Conservation (phyloP, 352 stramenopile genomes). For the Phytophthora palmivora region DNA sequence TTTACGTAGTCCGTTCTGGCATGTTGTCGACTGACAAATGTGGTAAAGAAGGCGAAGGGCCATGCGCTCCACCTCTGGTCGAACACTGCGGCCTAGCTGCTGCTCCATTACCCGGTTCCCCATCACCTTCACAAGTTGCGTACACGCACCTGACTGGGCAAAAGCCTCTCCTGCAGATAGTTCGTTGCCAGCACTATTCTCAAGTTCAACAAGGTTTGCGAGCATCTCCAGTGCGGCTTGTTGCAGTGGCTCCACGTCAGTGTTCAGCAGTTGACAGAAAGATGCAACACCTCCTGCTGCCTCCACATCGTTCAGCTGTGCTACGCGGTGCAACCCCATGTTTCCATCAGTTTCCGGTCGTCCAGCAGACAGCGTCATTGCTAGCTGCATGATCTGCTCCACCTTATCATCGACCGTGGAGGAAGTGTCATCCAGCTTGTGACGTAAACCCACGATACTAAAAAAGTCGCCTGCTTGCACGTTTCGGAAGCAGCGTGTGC, state of each 20-base stretch:
- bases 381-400: conserved; percentile 72
- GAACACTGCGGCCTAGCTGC: conserved; percentile 48
- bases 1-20: conserved; percentile 73
- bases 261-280: conserved; percentile 74
- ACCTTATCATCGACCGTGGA: conserved; percentile 63
- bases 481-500: conserved; percentile 80
- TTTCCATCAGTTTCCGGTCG: conserved; percentile 67
- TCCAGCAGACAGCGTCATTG: conserved; percentile 57
- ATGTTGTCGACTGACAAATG: conserved; percentile 66
- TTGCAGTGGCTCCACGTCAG: conserved; percentile 61
- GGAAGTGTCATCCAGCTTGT: conserved; percentile 55
- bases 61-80: conserved; percentile 73
- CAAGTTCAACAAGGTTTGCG: conserved; percentile 72
- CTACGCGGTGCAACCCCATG: conserved; percentile 77
- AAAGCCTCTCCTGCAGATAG: conserved; percentile 70
- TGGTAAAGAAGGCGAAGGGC: conserved; percentile 79
- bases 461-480: conserved; percentile 69
- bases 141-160: conserved; percentile 63
- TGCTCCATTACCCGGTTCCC: conserved; percentile 64
- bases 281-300: conserved; percentile 74
- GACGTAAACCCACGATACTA: conserved; percentile 75
- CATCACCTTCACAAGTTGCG: conserved; percentile 66
- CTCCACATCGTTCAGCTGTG: conserved; percentile 88
- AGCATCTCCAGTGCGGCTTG: conserved; percentile 76
- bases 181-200: conserved; percentile 79